Percentiles rank a stretch among this genome's conserved stretches.
Evolutionary conservation across 805 yeast species (phyloP).

Genomic region (Spathaspora boniae): DNA sequence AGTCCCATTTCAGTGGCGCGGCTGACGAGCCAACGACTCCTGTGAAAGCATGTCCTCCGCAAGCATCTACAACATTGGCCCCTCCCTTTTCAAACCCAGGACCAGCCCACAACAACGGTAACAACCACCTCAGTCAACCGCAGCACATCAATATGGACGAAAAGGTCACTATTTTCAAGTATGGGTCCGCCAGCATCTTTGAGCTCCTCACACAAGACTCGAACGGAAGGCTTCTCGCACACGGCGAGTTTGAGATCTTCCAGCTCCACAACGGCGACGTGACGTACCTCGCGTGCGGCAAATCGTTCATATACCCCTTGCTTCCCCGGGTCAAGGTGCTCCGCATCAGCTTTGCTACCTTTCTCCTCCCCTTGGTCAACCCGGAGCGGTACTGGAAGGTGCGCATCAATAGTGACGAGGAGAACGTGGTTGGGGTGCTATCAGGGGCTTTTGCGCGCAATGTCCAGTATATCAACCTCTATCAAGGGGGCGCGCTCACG

Average conservation of each 20-base stretch:
- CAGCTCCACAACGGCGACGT: conserved; percentile 56
- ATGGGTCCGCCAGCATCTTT: conserved; percentile 28
- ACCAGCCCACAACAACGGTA: neutral
- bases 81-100: too few relatives aligned
- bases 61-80: too few relatives aligned
- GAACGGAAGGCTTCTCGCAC: conserved; percentile 52
- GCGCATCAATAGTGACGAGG: conserved; percentile 31
- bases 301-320: conserved; percentile 69
- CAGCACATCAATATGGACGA: conserved; percentile 36
- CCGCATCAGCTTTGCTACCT: conserved; percentile 45
- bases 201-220: conserved; percentile 24
- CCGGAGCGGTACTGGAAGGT: conserved; percentile 76
- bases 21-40: too few relatives aligned
- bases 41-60: too few relatives aligned
- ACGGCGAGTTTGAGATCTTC: conserved; percentile 58
- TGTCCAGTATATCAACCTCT: conserved; percentile 42
- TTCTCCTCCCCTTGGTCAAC: conserved; percentile 63
- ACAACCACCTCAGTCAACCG: too few relatives aligned
- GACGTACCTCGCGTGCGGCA: conserved; percentile 62
- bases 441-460: conserved; percentile 36
- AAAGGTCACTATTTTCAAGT: conserved; percentile 33
- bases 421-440: conserved; percentile 21
- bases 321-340: conserved; percentile 60
- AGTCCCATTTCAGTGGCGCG: too few relatives aligned
- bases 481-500: conserved; percentile 8